Conservation (phyloP, 2,329 filamentous ascomycete species). For the Ophiostoma himal-ulmi region DNA sequence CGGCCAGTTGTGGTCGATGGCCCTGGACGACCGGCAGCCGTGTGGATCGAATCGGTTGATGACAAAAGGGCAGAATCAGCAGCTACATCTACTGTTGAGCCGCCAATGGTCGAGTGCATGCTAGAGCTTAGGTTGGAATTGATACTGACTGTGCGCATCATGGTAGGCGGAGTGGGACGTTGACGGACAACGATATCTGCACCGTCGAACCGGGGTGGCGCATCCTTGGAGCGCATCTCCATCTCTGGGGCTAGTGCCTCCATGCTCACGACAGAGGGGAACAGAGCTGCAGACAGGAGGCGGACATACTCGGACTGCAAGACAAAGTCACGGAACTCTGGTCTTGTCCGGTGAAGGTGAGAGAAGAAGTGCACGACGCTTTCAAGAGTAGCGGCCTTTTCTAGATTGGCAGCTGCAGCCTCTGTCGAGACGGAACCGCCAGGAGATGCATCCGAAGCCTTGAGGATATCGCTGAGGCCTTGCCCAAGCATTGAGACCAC, state of each 20-base stretch:
- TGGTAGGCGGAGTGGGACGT: constrained; percentile 53
- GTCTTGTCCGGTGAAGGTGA: constrained; percentile 70
- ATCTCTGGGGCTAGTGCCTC: constrained; percentile 77
- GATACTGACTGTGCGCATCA: constrained; percentile 64
- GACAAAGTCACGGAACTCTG: constrained; percentile 76
- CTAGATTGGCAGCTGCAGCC: constrained; percentile 29
- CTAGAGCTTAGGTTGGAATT: constrained; percentile 22
- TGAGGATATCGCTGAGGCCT: constrained; percentile 66
- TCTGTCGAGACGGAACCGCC: background rate
- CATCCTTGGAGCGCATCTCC: constrained; percentile 79
- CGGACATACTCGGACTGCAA: constrained; percentile 74
- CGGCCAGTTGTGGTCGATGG: background rate
- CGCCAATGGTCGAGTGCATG: constrained; percentile 22
- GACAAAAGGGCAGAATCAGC: constrained; percentile 32
- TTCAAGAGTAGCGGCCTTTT: constrained; percentile 62
- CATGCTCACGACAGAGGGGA: constrained; percentile 80
- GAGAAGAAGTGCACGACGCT: constrained; percentile 73
- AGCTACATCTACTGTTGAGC: constrained; percentile 14
- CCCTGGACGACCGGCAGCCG: background rate
- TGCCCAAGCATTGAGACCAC: constrained; percentile 83
- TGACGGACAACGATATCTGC: constrained; percentile 79
- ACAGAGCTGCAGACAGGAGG: constrained; percentile 71
- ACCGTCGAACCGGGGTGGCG: constrained; percentile 76
- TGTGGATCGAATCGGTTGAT: constrained; percentile 35
- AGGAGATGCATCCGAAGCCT: constrained; percentile 51